phyloP scores from a whole-genome alignment of 257 asterid genomes.

The Gentiana straminea region DNA sequence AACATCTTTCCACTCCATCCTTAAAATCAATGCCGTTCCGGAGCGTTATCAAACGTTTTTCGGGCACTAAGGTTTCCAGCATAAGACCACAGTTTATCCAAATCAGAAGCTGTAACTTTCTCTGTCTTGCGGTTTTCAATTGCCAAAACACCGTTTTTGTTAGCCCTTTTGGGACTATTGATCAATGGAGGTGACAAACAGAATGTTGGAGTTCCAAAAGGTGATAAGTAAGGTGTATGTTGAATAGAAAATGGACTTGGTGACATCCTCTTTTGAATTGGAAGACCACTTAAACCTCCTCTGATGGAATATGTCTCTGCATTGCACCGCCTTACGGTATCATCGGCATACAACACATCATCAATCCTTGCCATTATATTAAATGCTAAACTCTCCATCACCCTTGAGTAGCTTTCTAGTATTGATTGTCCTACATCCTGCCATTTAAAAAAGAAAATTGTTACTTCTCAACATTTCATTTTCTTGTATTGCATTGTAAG shows the following conservation, averaged over 20 bases:
- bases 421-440: slow-evolving; percentile 96
- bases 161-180: slow-evolving; percentile 24
- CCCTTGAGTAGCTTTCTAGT: slow-evolving; percentile 96
- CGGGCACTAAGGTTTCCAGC: slow-evolving; percentile 76
- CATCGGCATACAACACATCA: slow-evolving; percentile 73
- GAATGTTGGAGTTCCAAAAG: slow-evolving; percentile 27
- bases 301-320: slow-evolving; percentile 34
- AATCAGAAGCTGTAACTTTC: slow-evolving; percentile 46
- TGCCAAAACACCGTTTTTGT: slow-evolving; percentile 25
- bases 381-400: slow-evolving; percentile 77
- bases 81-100: slow-evolving; percentile 73
- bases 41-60: slow-evolving; percentile 50
- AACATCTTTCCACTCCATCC: neutral
- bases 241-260: slow-evolving; percentile 34
- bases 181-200: slow-evolving; percentile 25
- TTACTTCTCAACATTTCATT: neutral
- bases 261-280: slow-evolving; percentile 30
- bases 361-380: slow-evolving; percentile 74
- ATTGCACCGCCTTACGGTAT: slow-evolving; percentile 65
- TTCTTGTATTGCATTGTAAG: neutral
- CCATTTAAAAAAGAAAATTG: slow-evolving; percentile 1
- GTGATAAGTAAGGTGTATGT: slow-evolving; percentile 29
- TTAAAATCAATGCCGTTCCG: slow-evolving; percentile 55
- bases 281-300: slow-evolving; percentile 20
- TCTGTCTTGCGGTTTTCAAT: slow-evolving; percentile 33